Base-by-base conservation (phyloP, 2,329 filamentous ascomycete species). In the Fusarium aywerte region DNA sequence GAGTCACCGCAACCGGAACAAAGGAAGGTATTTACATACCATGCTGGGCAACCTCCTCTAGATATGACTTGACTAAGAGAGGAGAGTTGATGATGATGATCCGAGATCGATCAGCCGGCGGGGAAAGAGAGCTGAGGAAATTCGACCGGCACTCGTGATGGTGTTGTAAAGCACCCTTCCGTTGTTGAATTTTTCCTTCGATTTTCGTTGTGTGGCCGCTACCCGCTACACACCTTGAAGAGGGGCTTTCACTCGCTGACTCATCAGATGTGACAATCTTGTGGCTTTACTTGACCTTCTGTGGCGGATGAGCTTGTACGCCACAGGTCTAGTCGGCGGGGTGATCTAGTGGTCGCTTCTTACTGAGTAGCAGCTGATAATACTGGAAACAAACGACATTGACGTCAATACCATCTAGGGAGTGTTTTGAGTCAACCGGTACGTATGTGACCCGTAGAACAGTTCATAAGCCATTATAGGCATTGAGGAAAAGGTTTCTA, bases 1-100 rank as follows among this genome's bases (percentile, higher is more conserved):
- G 43, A 36, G 25, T 61, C 33, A 43, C 38, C 32, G 52, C 60
- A 52, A 42, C 31, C 21, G 31, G 55, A 58, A 58, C 65, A 68
- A 68, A 68, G 55, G 48, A 62, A 50, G 55, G 27, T 27, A 60
- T 67, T 47, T 47, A 77, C 82, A 76, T 74, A 80, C 78, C 78
- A 84, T 84, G 76, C 77, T 84, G 82, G 82, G 82, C 82, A 81
- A 83, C 77, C 80, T 83, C 81, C 79, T 82, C 81, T 81, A 72
- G 76, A 70, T 74, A 77, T 77, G 66, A 74, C 75, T 77, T 74
- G 76, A 71, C 73, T 76, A 62, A 71, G 67, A 73, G 73, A 76
- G 76, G 75, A 78, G 77, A 79, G 75, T 76, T 76, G 69, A 65
- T 61, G n/a, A 54, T 68, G 73, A 72, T 63, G 76, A 76, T 72